Evolutionary conservation across 495 filamentous ascomycete species (phyloP).

Genomic region (Penicillium salamii): DNA sequence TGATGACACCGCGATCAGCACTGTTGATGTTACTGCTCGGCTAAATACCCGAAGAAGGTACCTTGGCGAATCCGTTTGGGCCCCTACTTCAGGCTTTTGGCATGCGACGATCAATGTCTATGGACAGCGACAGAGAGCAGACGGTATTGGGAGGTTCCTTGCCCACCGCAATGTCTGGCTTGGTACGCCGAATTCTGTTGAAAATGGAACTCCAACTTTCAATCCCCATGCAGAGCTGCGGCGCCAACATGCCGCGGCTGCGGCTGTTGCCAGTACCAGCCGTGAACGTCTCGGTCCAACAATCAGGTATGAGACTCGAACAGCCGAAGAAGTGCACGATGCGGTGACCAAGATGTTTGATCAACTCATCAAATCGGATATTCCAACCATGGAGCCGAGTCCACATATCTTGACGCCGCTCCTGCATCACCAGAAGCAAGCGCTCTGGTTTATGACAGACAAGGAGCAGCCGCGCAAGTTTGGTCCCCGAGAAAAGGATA

Average conservation of each 20-base stretch:
- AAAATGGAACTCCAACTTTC: conserved; percentile 60
- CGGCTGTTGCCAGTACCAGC: conserved; percentile 12
- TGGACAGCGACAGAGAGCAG: conserved; percentile 65
- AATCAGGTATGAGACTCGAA: conserved; percentile 54
- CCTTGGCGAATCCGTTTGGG: conserved; percentile 54
- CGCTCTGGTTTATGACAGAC: conserved; percentile 80
- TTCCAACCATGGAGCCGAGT: conserved; percentile 72
- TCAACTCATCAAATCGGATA: conserved; percentile 67
- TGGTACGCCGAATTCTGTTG: conserved; percentile 57
- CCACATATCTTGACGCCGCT: conserved; percentile 62
- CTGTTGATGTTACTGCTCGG: conserved; percentile 63
- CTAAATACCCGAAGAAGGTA: conserved; percentile 59
- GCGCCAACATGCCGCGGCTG: conserved; percentile 30
- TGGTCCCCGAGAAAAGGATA: conserved; percentile 51
- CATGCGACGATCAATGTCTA: conserved; percentile 72
- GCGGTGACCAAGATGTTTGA: conserved; percentile 90
- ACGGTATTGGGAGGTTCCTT: conserved; percentile 62
- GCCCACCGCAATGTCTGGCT: conserved; percentile 64
- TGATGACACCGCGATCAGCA: conserved; percentile 52
- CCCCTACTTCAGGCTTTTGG: conserved; percentile 48
- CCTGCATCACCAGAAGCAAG: conserved; percentile 88
- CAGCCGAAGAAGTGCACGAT: conserved; percentile 76
- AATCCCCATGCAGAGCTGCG: conserved; percentile 63
- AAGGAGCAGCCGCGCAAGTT: conserved; percentile 65
- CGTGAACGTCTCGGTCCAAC: conserved; percentile 21